Evolutionary conservation across 2,329 filamentous ascomycete species (phyloP).

Genomic region (Trichophyton mentagrophytes): DNA sequence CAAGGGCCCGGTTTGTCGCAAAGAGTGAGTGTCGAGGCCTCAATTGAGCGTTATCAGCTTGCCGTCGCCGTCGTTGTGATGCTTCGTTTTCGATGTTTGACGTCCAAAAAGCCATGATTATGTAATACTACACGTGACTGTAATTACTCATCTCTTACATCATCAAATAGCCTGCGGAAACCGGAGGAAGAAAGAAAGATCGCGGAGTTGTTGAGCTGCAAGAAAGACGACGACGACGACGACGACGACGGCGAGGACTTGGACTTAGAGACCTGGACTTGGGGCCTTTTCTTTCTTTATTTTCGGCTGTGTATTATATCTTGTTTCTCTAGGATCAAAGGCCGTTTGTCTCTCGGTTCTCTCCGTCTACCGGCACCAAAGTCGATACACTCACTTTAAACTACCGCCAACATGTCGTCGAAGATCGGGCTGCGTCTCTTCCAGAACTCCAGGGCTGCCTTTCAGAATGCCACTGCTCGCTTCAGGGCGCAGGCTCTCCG

Average conservation of each 20-base stretch:
- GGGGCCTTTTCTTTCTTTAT: background rate
- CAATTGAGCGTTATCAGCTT: constrained; percentile 10
- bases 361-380: background rate
- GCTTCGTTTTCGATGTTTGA: background rate
- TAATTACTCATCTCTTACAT: background rate
- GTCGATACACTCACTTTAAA: background rate
- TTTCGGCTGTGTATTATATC: background rate
- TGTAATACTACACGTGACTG: background rate
- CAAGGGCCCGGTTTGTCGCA: background rate
- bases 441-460: constrained; percentile 38
- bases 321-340: background rate
- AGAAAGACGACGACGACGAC: too few relatives aligned
- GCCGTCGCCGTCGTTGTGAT: background rate
- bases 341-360: background rate
- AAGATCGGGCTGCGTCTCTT: constrained; percentile 47
- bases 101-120: background rate
- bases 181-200: background rate
- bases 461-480: constrained; percentile 42
- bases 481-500: constrained; percentile 39
- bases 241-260: too few relatives aligned
- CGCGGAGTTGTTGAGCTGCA: background rate
- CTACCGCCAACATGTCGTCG: constrained; percentile 38
- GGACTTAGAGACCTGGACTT: too few relatives aligned
- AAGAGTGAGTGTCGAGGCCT: background rate
- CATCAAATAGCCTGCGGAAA: constrained; percentile 1